These are phyloP conservation scores for Tylopilus balloui DNA, from an alignment of 768 basidiomycete genomes.

Conservation along the genomic window DNA sequence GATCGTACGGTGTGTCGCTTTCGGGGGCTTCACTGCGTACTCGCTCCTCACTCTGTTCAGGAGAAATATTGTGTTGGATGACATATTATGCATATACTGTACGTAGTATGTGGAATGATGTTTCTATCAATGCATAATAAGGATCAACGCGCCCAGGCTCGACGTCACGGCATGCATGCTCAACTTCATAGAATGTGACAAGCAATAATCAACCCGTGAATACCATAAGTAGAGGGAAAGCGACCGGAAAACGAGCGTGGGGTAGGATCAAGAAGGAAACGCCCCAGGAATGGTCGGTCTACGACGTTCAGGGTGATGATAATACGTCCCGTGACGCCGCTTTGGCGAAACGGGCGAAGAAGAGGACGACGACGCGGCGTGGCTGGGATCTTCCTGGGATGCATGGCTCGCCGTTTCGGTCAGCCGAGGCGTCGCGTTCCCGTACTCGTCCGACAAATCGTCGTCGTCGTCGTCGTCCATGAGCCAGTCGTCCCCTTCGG, in stretches of 20 bases:
- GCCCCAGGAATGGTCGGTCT: slow-evolving; percentile 56
- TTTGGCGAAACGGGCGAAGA: slow-evolving; percentile 35
- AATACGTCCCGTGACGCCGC: slow-evolving; percentile 74
- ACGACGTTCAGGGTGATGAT: slow-evolving; percentile 75
- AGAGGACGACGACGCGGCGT: slow-evolving; percentile 7
- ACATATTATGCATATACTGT: too few species aligned
- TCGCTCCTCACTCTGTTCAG: too few species aligned
- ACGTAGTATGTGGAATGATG: not conserved
- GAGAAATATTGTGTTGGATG: too few species aligned
- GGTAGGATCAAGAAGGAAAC: slow-evolving; percentile 33
- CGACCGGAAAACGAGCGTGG: not conserved
- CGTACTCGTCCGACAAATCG: slow-evolving; percentile 43
- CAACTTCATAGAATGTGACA: not conserved
- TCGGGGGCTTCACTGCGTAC: too few species aligned
- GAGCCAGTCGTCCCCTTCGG: slow-evolving; percentile 69
- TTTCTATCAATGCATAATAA: not conserved
- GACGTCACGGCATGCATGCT: too few species aligned
- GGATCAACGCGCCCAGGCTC: too few species aligned
- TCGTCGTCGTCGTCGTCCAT: slow-evolving; percentile 39
- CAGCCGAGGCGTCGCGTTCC: slow-evolving; percentile 26
- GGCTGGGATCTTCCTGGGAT: slow-evolving; percentile 26
- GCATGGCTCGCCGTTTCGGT: slow-evolving; percentile 13
- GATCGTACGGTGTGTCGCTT: too few species aligned
- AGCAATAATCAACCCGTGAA: not conserved
- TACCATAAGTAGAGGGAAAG: not conserved